Conservation (phyloP, 176 grass and related monocot genomes). For the Carex pumila region DNA sequence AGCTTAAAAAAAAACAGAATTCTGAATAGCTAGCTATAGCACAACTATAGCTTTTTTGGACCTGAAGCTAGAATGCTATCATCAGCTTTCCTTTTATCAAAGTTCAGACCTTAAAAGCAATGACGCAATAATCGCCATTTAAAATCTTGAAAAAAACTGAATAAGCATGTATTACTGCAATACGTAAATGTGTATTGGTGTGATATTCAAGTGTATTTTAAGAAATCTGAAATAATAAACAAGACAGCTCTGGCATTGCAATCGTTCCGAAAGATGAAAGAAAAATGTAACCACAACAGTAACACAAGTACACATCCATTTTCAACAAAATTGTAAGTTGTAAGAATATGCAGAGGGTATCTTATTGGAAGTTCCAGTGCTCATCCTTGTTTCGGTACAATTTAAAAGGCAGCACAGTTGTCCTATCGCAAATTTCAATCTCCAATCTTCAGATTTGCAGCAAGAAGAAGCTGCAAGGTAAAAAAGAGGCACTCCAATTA, state of each 20-base stretch:
- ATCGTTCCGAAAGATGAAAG: not conserved
- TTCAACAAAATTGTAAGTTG: not conserved
- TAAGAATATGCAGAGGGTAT: not conserved
- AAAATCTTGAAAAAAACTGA: no score
- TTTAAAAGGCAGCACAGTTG: not conserved
- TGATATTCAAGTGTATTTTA: no score
- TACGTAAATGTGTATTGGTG: no score
- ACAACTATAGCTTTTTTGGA: no score
- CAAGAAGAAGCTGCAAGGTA: constrained; percentile 2
- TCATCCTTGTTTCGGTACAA: not conserved
- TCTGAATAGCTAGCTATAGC: no score
- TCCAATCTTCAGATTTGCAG: not conserved
- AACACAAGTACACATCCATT: not conserved
- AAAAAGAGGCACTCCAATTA: not conserved
- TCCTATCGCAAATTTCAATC: not conserved
- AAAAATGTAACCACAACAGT: not conserved
- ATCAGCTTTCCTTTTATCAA: no score
- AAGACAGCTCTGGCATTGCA: not conserved
- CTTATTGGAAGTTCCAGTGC: not conserved
- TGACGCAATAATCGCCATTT: no score
- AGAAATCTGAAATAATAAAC: not conserved
- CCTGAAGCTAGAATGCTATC: no score
- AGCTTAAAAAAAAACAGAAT: no score
- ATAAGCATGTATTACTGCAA: no score
- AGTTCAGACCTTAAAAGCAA: no score